phyloP scores from a whole-genome alignment of 2,329 filamentous ascomycete species.

The Fusarium sp. region DNA sequence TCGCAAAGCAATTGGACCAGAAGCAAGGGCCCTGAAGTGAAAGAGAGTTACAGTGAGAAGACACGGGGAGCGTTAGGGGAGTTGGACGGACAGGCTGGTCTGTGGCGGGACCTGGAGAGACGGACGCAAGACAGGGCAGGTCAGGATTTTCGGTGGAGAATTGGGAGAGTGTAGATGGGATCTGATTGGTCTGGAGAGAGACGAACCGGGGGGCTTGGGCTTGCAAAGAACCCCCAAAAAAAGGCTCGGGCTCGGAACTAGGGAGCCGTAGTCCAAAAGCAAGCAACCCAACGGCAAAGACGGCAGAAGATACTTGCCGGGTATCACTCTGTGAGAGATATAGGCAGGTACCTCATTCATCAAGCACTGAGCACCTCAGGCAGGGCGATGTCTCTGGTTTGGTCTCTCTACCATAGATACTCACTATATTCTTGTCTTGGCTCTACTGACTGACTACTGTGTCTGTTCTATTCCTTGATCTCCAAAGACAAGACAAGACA shows the following conservation, averaged over 20 bases:
- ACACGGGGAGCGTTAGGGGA: background rate
- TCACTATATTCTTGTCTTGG: background rate
- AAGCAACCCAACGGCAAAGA: conserved; percentile 38
- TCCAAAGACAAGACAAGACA: background rate
- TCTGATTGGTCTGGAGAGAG: conserved; percentile 12
- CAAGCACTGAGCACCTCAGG: background rate
- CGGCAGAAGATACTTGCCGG: conserved; percentile 25
- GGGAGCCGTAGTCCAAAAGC: conserved; percentile 37
- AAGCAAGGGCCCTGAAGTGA: conserved; percentile 10
- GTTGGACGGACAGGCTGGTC: background rate
- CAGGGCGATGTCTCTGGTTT: background rate
- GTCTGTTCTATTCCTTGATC: background rate
- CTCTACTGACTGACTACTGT: background rate
- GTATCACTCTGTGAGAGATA: background rate
- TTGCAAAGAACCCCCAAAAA: background rate
- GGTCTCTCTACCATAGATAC: background rate
- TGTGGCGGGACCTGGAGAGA: conserved; percentile 6
- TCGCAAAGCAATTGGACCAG: conserved; percentile 2
- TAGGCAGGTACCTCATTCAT: background rate
- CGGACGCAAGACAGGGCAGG: conserved; percentile 18
- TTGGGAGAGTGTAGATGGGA: background rate
- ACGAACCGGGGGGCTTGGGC: conserved; percentile 5
- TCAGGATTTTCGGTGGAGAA: conserved; percentile 35
- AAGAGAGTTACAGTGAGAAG: conserved; percentile 7
- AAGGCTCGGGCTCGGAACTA: conserved; percentile 37